A percentile compares a stretch with the other conserved stretches of the same genome.
These are phyloP conservation scores for Taphrina wiesneri DNA, from an alignment of 1,139 yeast genomes.

Conservation along the genomic window DNA sequence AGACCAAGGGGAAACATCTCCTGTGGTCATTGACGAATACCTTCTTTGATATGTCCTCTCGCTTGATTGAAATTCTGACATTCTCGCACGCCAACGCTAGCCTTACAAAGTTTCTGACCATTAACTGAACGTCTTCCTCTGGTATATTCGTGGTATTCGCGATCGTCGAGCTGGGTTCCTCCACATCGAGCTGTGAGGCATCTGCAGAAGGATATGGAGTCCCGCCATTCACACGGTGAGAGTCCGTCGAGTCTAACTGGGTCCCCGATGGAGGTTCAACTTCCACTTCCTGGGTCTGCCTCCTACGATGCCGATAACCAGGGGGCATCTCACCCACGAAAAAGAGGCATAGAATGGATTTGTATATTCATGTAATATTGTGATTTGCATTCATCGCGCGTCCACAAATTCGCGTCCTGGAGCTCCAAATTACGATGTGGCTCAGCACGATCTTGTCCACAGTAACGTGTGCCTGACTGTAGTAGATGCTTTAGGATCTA, in stretches of 20 bases:
- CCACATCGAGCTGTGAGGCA: not conserved
- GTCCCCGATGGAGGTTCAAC: not conserved
- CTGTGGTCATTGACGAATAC: constrained; percentile 36
- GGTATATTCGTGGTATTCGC: constrained; percentile 5
- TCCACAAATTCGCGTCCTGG: constrained; percentile 10
- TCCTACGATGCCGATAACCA: constrained; percentile 4
- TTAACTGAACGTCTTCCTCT: constrained; percentile 35
- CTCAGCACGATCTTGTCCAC: no score
- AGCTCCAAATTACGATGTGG: no score
- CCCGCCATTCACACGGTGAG: not conserved
- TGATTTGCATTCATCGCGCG: not conserved
- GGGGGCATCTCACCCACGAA: not conserved
- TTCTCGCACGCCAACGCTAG: constrained; percentile 38
- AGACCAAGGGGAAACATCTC: constrained; percentile 37
- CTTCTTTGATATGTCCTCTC: constrained; percentile 37
- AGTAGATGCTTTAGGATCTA: not conserved
- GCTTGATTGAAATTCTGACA: constrained; percentile 36
- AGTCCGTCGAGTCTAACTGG: not conserved
- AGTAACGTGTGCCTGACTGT: no score
- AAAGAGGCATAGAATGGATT: not conserved
- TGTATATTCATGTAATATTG: not conserved
- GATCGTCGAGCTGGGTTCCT: not conserved
- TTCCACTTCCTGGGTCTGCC: not conserved
- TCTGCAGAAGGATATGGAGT: not conserved
- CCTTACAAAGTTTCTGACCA: constrained; percentile 39